Percentiles rank a stretch among this genome's conserved stretches.
Conservation (phyloP, 2,329 filamentous ascomycete genomes). For the Thermoascus crustaceus region DNA sequence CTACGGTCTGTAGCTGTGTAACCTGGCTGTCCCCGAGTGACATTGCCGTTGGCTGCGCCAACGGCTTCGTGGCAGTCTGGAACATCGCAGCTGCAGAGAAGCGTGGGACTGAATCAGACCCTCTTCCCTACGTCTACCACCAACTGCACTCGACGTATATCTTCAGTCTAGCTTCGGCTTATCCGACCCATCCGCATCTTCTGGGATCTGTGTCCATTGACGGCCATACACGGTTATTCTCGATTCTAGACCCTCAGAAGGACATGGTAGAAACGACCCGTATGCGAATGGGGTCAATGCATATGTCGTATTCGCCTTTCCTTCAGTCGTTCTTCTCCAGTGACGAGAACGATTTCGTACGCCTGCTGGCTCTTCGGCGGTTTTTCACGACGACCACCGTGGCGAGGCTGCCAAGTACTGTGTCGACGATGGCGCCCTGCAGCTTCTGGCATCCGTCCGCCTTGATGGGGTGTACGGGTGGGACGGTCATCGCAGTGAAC, state of each 20-base stretch:
- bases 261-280: slow-evolving; percentile 42
- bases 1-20: slow-evolving; percentile 48
- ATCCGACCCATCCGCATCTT: slow-evolving; percentile 46
- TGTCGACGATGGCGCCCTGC: slow-evolving; percentile 26
- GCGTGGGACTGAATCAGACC: slow-evolving; percentile 8
- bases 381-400: slow-evolving; percentile 44
- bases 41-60: slow-evolving; percentile 48
- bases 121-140: slow-evolving; percentile 29
- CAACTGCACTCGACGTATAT: slow-evolving; percentile 31
- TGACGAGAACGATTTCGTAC: slow-evolving; percentile 47
- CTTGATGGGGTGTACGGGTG: slow-evolving; percentile 45
- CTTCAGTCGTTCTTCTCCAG: slow-evolving; percentile 46
- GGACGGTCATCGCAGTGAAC: slow-evolving; percentile 45
- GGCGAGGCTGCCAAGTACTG: slow-evolving; percentile 37
- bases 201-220: slow-evolving; percentile 47
- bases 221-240: slow-evolving; percentile 48
- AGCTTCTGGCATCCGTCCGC: slow-evolving; percentile 45
- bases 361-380: slow-evolving; percentile 42
- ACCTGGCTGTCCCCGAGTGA: slow-evolving; percentile 50
- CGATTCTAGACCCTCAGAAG: slow-evolving; percentile 40
- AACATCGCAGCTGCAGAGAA: slow-evolving; percentile 26
- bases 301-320: slow-evolving; percentile 48
- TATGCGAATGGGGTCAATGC: slow-evolving; percentile 40
- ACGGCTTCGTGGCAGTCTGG: slow-evolving; percentile 50
- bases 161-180: slow-evolving; percentile 39